Evolutionary conservation across 2,329 filamentous ascomycete genomes (phyloP).

Genomic region (Myriangium duriaei): DNA sequence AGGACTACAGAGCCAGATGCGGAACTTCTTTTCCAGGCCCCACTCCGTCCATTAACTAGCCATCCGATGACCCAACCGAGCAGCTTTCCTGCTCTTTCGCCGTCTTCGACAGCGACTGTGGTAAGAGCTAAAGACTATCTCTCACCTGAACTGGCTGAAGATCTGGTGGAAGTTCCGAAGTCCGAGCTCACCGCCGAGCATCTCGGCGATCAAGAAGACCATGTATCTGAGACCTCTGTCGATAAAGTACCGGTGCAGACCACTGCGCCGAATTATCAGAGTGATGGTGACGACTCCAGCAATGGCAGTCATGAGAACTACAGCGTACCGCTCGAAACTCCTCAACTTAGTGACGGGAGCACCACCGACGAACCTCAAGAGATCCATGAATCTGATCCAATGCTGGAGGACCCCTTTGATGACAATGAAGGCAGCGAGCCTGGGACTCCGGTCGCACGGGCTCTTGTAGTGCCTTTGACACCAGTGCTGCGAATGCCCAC

Average conservation of each 20-base stretch:
- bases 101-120: constrained; percentile 4
- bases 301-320: background rate
- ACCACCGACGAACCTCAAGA: background rate
- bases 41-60: constrained; percentile 4
- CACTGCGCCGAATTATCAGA: too few relatives aligned
- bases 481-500: constrained; percentile 10
- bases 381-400: background rate
- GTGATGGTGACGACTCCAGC: too few relatives aligned
- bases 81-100: constrained; percentile 3
- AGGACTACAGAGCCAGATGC: background rate
- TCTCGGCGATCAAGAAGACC: too few relatives aligned
- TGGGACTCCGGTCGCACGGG: constrained; percentile 7
- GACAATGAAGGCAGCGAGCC: constrained; percentile 9
- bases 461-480: constrained; percentile 5
- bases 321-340: constrained; percentile 1
- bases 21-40: background rate
- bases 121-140: background rate
- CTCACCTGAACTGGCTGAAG: too few relatives aligned
- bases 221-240: too few relatives aligned
- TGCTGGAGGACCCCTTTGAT: background rate
- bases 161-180: too few relatives aligned
- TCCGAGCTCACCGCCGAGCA: too few relatives aligned
- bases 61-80: constrained; percentile 4
- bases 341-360: constrained; percentile 5
- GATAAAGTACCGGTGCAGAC: too few relatives aligned